A percentile compares a stretch with the other conserved stretches of the same genome.
Conservation (phyloP, 1,284 basidiomycete species). For the Ustilago loliicola region DNA sequence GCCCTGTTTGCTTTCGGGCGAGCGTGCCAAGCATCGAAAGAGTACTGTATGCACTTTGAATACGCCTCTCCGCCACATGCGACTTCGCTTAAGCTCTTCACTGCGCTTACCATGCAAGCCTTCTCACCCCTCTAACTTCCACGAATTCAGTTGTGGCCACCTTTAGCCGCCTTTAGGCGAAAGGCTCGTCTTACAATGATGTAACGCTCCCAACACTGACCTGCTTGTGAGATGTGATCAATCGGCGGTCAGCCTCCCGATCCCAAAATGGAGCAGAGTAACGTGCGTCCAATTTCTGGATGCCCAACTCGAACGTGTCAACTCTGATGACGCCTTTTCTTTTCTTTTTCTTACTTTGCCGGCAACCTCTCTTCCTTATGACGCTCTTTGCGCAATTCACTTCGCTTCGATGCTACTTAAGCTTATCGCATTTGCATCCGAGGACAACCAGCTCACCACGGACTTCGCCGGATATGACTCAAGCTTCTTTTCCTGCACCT, state of each 20-base stretch:
- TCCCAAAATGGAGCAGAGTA: not conserved
- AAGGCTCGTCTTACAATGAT: no score
- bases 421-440: not conserved
- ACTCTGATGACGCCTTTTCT: slow-evolving; percentile 12
- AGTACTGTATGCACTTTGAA: not conserved
- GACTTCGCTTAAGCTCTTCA: not conserved
- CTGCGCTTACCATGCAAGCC: no score
- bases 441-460: not conserved
- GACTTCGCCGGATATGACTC: slow-evolving; percentile 5
- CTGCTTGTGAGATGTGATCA: not conserved
- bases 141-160: not conserved
- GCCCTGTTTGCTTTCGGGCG: not conserved
- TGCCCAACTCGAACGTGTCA: not conserved
- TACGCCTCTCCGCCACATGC: slow-evolving; percentile 13
- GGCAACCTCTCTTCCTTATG: not conserved
- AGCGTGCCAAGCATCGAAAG: slow-evolving; percentile 6
- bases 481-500: no score
- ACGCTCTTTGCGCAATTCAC: not conserved
- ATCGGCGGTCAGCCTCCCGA: not conserved
- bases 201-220: no score
- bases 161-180: not conserved
- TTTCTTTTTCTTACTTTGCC: not conserved
- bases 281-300: not conserved
- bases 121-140: no score
- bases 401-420: not conserved